phyloP scores from a whole-genome alignment of 352 stramenopile genomes.

The Blastocystis sp. region DNA sequence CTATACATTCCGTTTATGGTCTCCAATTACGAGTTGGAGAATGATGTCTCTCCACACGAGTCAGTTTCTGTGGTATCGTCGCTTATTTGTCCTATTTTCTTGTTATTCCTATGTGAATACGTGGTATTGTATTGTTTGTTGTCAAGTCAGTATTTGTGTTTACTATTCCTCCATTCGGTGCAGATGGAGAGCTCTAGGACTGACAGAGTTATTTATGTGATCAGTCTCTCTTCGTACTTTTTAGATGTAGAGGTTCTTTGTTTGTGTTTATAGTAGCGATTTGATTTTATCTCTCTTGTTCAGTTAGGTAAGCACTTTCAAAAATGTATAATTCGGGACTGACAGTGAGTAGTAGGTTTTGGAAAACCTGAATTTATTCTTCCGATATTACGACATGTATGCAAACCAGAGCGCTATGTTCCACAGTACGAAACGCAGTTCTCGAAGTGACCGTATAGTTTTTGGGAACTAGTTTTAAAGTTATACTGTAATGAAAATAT shows the following conservation, averaged over 20 bases:
- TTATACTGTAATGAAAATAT: not conserved
- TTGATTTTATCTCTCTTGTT: constrained; percentile 20
- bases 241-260: not conserved
- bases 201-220: not conserved
- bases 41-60: constrained; percentile 77
- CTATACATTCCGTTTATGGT: constrained; percentile 70
- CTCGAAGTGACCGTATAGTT: not conserved
- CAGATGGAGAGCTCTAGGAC: not conserved
- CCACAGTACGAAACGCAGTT: not conserved
- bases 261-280: not conserved
- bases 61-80: constrained; percentile 85
- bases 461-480: constrained; percentile 17
- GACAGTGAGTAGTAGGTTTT: not conserved
- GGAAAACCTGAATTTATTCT: constrained; percentile 10
- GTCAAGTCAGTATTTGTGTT: not conserved
- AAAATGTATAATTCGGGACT: not conserved
- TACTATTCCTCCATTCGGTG: not conserved
- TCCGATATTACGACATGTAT: not conserved
- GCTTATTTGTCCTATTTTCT: constrained; percentile 83
- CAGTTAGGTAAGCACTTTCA: not conserved
- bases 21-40: constrained; percentile 70
- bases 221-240: constrained; percentile 8
- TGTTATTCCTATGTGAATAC: constrained; percentile 85
- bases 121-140: constrained; percentile 65
- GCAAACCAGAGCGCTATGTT: not conserved